Percentiles rank a stretch among this genome's conserved stretches.
phyloP scores from a whole-genome alignment of 2,329 filamentous ascomycete genomes.

The Fonsecaea multimorphosa region DNA sequence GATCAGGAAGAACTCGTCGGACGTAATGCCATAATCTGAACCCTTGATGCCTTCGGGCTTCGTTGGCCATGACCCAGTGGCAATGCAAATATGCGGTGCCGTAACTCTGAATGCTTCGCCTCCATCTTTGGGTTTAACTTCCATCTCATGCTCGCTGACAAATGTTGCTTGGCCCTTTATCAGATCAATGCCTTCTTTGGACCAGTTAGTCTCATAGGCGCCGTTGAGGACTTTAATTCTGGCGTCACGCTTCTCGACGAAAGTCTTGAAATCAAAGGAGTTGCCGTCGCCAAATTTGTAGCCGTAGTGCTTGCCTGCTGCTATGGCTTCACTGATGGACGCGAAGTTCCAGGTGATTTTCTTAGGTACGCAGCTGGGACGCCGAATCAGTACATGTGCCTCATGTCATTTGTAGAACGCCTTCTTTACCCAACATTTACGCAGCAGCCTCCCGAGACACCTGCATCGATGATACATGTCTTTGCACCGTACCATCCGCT shows the following conservation, averaged over 20 bases:
- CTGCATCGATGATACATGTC: slow-evolving; percentile 58
- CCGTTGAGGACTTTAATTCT: slow-evolving; percentile 54
- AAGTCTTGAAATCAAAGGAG: slow-evolving; percentile 53
- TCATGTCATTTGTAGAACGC: background rate
- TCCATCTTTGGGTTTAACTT: slow-evolving; percentile 53
- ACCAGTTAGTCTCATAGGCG: slow-evolving; percentile 59
- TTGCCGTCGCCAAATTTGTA: slow-evolving; percentile 54
- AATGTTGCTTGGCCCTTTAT: slow-evolving; percentile 57
- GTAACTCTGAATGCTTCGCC: slow-evolving; percentile 48
- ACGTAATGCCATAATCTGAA: slow-evolving; percentile 58
- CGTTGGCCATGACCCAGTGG: slow-evolving; percentile 55
- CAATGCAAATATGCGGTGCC: slow-evolving; percentile 57
- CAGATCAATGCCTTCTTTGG: slow-evolving; percentile 57
- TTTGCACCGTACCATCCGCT: slow-evolving; percentile 60
- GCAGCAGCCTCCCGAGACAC: slow-evolving; percentile 56
- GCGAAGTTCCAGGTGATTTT: slow-evolving; percentile 62
- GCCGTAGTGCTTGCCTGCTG: slow-evolving; percentile 55
- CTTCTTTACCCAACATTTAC: slow-evolving; percentile 58
- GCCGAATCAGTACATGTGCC: slow-evolving; percentile 18
- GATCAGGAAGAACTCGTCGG: slow-evolving; percentile 59
- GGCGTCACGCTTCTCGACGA: slow-evolving; percentile 57
- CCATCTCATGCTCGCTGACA: slow-evolving; percentile 52
- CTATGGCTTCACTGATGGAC: slow-evolving; percentile 55
- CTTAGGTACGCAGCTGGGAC: slow-evolving; percentile 57
- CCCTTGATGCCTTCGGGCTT: slow-evolving; percentile 52